phyloP scores from a whole-genome alignment of 805 yeast species.

The Monosporozyma yasuniensis region DNA sequence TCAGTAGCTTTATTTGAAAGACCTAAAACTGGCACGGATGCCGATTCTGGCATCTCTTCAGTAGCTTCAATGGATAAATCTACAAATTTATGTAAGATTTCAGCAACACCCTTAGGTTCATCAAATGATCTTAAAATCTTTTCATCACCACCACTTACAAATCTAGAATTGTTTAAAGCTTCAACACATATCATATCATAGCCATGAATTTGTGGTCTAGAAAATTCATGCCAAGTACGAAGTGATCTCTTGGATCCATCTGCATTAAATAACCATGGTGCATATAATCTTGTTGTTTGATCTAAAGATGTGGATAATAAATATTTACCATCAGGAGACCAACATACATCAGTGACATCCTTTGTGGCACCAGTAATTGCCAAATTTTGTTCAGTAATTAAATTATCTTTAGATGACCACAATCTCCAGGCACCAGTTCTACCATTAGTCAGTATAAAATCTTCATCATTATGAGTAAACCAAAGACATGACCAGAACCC shows the following conservation, averaged over 20 bases:
- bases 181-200: slow-evolving; percentile 85
- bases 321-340: slow-evolving; percentile 62
- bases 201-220: slow-evolving; percentile 97
- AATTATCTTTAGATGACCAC: slow-evolving; percentile 42
- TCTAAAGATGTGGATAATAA: slow-evolving; percentile 75
- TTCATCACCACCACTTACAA: slow-evolving; percentile 94
- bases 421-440: slow-evolving; percentile 88
- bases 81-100: slow-evolving; percentile 47
- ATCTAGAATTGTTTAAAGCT: slow-evolving; percentile 48
- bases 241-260: slow-evolving; percentile 26
- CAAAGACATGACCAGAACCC: slow-evolving; percentile 66
- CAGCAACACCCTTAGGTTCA: slow-evolving; percentile 72
- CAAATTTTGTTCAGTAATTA: slow-evolving; percentile 37
- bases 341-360: slow-evolving; percentile 67
- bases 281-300: slow-evolving; percentile 82
- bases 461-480: slow-evolving; percentile 39
- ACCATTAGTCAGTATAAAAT: slow-evolving; percentile 69
- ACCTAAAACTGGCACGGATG: slow-evolving; percentile 87
- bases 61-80: slow-evolving; percentile 32
- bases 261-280: slow-evolving; percentile 43
- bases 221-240: slow-evolving; percentile 76
- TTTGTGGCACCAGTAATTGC: slow-evolving; percentile 72
- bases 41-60: slow-evolving; percentile 59
- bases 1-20: slow-evolving; percentile 80
- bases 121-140: slow-evolving; percentile 83